These are phyloP conservation scores for Tuber magnatum DNA, from an alignment of 495 filamentous ascomycete genomes.

Conservation along the genomic window DNA sequence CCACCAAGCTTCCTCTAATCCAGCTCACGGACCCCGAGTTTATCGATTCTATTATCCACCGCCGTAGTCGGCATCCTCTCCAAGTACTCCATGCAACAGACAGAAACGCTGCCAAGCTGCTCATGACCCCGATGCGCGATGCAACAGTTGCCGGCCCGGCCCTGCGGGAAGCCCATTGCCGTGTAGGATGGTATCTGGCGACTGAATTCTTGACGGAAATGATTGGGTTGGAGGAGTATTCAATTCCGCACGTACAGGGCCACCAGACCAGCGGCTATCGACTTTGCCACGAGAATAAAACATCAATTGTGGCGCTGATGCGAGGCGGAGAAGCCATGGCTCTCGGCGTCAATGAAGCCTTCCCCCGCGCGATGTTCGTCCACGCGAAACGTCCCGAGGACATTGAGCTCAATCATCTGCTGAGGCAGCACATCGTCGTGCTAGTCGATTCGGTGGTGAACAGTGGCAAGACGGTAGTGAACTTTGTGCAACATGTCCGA, in stretches of 20 bases:
- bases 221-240: constrained; percentile 50
- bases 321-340: constrained; percentile 63
- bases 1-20: constrained; percentile 46
- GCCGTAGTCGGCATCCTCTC: constrained; percentile 25
- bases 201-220: constrained; percentile 44
- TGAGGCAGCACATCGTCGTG: constrained; percentile 45
- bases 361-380: constrained; percentile 51
- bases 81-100: constrained; percentile 47
- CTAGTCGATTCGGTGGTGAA: constrained; percentile 61
- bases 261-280: constrained; percentile 48
- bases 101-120: constrained; percentile 47
- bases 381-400: constrained; percentile 50
- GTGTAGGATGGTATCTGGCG: constrained; percentile 52
- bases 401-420: constrained; percentile 46
- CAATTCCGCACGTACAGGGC: constrained; percentile 53
- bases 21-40: constrained; percentile 37
- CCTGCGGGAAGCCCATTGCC: constrained; percentile 47
- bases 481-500: constrained; percentile 53
- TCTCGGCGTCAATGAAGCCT: constrained; percentile 53
- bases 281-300: constrained; percentile 48
- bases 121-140: constrained; percentile 55
- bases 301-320: constrained; percentile 58
- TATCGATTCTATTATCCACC: constrained; percentile 36
- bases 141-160: constrained; percentile 45
- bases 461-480: constrained; percentile 48